Evolutionary conservation across 768 basidiomycete species (phyloP), one percentile per base, ranked within the genome.

Genomic region (Hygrophoropsis aurantiaca): DNA sequence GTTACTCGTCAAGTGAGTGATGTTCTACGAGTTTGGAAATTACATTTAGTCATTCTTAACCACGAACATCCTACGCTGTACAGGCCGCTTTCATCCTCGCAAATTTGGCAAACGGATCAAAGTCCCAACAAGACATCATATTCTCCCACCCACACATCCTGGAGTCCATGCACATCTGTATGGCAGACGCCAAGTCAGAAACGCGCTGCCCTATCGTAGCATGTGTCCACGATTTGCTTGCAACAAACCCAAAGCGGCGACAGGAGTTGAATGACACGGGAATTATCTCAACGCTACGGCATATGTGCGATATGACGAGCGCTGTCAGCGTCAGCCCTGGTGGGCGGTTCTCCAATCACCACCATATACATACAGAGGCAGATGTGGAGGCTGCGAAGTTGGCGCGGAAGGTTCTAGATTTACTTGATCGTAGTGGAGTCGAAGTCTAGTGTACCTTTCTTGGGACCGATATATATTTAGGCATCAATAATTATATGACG

Each of bases 91-190:
- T 71, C 57, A 66, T 80, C 2, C 74, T 90, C 0, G 83, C 83
- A 0, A 90, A 90, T 60, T 69, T 91, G 11, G 74, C 81, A 27
- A 88, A 89, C 59, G 82, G 82, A 30, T 61, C 69, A 2, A 60
- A 72, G 1, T 60, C 67, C 13, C 74, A 79, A 36, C 84, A 83
- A 46, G 68, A 70, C 33, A 62, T 69, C 19, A 77, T 90, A 26
- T 67, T 83, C n/a, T 56, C 67, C 0, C 73, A 81, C 47, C 67
- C 77, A 0, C 66, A 68, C 5, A 68, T 90, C 5, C 74, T 90
- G 3, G 58, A 60, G 10, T 71, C 78, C 2, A 66, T 90, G 0
- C 78, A 78, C n/a, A 53, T 59, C 5, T 80, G 80, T 35, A 74
- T 90, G n/a, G 74, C 79, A 0, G 80, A 85, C 32, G 71, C 75